phyloP scores from a whole-genome alignment of 352 stramenopile genomes.

The Globisporangium polare region DNA sequence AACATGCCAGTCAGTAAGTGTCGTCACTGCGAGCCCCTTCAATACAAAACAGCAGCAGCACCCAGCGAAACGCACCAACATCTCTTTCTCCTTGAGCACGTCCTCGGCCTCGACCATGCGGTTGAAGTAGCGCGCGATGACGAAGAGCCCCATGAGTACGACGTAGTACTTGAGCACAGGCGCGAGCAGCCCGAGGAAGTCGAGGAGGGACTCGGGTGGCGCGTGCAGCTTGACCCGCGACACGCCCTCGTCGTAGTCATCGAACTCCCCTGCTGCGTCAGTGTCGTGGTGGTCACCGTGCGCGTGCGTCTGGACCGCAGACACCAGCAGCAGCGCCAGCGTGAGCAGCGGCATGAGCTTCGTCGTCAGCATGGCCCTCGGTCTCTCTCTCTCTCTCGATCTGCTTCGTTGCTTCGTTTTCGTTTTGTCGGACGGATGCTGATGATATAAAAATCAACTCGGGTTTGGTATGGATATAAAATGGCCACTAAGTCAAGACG shows the following conservation, averaged over 20 bases:
- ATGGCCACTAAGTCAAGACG: too few relatives aligned
- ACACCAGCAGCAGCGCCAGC: neutral
- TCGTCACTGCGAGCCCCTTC: neutral
- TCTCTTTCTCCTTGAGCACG: slow-evolving; percentile 35
- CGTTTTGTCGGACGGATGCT: too few relatives aligned
- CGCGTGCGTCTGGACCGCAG: neutral
- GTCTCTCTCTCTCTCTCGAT: neutral
- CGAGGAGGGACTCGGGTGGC: slow-evolving; percentile 44
- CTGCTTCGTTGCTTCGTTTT: neutral
- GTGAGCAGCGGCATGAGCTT: neutral
- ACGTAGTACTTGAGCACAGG: slow-evolving; percentile 81
- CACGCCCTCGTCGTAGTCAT: slow-evolving; percentile 2
- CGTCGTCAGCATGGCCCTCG: neutral
- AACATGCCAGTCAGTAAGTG: neutral
- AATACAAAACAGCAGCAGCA: too few relatives aligned
- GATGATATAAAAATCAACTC: too few relatives aligned
- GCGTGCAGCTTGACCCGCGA: slow-evolving; percentile 8
- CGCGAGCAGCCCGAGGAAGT: slow-evolving; percentile 45
- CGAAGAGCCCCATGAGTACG: slow-evolving; percentile 54
- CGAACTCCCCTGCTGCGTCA: neutral
- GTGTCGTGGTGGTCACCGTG: neutral
- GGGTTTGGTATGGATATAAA: too few relatives aligned
- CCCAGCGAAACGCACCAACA: slow-evolving; percentile 12
- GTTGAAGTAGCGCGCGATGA: slow-evolving; percentile 58
- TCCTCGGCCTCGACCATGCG: slow-evolving; percentile 49